Evolutionary conservation across 495 filamentous ascomycete species (phyloP).

Genomic region (Elaphomyces granulatus): DNA sequence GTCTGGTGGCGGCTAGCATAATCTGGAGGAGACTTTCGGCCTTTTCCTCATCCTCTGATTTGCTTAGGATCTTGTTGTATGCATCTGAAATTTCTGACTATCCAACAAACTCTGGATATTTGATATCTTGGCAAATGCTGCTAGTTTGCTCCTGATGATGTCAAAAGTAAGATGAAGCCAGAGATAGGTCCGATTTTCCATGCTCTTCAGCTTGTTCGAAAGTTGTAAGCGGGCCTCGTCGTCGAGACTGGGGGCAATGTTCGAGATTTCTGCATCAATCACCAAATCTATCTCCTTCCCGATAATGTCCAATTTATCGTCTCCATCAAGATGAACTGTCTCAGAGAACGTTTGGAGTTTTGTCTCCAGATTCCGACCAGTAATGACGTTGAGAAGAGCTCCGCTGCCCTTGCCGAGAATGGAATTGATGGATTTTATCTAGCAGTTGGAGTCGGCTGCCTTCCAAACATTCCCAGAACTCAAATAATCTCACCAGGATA

Average conservation of each 20-base stretch:
- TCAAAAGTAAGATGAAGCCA: too few relatives aligned
- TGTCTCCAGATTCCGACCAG: conserved; percentile 27
- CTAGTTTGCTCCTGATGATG: too few relatives aligned
- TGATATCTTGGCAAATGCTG: too few relatives aligned
- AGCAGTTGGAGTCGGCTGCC: conserved; percentile 8
- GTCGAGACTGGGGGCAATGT: too few relatives aligned
- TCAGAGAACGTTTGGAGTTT: conserved; percentile 16
- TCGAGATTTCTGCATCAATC: too few relatives aligned
- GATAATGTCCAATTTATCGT: conserved; percentile 25
- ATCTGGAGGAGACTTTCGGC: conserved; percentile 26
- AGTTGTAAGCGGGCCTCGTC: too few relatives aligned
- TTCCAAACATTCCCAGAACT: conserved; percentile 27
- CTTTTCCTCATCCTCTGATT: conserved; percentile 10
- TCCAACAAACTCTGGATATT: too few relatives aligned
- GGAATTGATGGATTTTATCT: conserved; percentile 5
- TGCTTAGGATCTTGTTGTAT: conserved; percentile 28
- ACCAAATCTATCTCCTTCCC: conserved; percentile 30
- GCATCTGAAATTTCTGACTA: too few relatives aligned
- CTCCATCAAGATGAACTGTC: too few relatives aligned
- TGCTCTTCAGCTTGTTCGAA: conserved; percentile 17
- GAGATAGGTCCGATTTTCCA: conserved; percentile 27
- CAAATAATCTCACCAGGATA: conserved; percentile 32
- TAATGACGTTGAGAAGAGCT: conserved; percentile 33
- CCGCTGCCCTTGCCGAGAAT: too few relatives aligned
- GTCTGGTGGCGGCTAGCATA: conserved; percentile 24